A percentile compares a stretch with the other conserved stretches of the same genome.
These are phyloP conservation scores for Melaleuca quinquenervia DNA, from an alignment of 345 rosid species.

Conservation along the genomic window DNA sequence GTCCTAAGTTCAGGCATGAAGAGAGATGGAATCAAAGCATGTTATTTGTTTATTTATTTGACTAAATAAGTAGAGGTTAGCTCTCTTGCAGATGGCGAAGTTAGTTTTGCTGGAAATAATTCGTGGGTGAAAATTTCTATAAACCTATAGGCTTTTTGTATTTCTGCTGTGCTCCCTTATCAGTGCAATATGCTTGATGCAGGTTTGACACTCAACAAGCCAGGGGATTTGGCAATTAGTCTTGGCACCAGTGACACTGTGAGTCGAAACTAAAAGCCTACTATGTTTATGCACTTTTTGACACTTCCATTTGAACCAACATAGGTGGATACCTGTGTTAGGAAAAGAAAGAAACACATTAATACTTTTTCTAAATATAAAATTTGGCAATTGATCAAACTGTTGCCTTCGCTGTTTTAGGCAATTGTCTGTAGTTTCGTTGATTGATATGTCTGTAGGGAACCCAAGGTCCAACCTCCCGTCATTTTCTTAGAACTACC, in stretches of 20 bases:
- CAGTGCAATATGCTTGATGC: background rate
- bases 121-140: background rate
- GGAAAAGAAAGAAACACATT: background rate
- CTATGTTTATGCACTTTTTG: background rate
- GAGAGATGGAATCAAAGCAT: background rate
- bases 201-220: constrained; percentile 77
- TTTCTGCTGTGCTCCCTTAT: background rate
- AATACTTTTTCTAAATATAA: background rate
- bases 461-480: background rate
- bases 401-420: background rate
- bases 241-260: constrained; percentile 93
- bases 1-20: background rate
- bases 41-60: background rate
- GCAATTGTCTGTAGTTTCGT: background rate
- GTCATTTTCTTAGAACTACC: background rate
- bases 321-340: background rate
- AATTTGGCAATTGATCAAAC: background rate
- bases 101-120: background rate
- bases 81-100: background rate
- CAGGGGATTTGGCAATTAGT: constrained; percentile 89
- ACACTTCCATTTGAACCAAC: background rate
- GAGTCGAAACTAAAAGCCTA: constrained; percentile 11
- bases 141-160: background rate
- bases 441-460: background rate
- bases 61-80: background rate